A percentile compares a stretch with the other conserved stretches of the same genome.
Conservation (phyloP, 495 filamentous ascomycete genomes). For the Lophiostoma macrostomum region DNA sequence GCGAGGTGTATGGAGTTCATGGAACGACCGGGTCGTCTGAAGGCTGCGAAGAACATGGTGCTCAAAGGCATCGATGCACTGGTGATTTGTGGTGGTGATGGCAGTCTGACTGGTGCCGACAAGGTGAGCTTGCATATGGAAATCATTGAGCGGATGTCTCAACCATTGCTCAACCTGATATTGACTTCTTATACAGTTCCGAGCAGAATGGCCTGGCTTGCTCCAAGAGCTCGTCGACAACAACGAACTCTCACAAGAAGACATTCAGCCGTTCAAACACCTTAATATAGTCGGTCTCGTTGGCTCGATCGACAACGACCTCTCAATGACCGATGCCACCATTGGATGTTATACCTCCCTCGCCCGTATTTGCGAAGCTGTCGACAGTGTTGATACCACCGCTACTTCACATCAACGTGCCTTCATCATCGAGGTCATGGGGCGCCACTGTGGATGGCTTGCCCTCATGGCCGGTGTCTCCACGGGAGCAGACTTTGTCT, state of each 20-base stretch:
- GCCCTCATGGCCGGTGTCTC: conserved; percentile 95
- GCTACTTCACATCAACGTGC: conserved; percentile 95
- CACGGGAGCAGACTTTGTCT: conserved; percentile 93
- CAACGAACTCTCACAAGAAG: conserved; percentile 63
- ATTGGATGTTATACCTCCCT: conserved; percentile 96
- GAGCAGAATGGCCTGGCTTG: conserved; percentile 84
- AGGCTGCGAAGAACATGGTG: conserved; percentile 90
- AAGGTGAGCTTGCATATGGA: no score
- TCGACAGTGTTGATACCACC: conserved; percentile 96
- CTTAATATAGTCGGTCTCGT: conserved; percentile 96
- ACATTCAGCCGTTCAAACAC: conserved; percentile 68
- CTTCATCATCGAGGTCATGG: conserved; percentile 99
- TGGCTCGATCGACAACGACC: conserved; percentile 97
- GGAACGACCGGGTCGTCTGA: conserved; percentile 75
- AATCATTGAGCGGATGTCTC: no score
- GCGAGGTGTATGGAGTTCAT: conserved; percentile 87
- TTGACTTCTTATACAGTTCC: no score
- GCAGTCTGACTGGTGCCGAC: conserved; percentile 94
- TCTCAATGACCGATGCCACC: conserved; percentile 94
- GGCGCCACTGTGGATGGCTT: conserved; percentile 97
- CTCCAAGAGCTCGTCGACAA: conserved; percentile 74
- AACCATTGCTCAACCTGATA: no score
- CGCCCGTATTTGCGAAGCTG: conserved; percentile 83
- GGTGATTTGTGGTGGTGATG: conserved; percentile 96
- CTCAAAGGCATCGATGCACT: conserved; percentile 90